Base-by-base conservation (phyloP, 2,329 filamentous ascomycete species). In the Gyromitra esculenta region DNA sequence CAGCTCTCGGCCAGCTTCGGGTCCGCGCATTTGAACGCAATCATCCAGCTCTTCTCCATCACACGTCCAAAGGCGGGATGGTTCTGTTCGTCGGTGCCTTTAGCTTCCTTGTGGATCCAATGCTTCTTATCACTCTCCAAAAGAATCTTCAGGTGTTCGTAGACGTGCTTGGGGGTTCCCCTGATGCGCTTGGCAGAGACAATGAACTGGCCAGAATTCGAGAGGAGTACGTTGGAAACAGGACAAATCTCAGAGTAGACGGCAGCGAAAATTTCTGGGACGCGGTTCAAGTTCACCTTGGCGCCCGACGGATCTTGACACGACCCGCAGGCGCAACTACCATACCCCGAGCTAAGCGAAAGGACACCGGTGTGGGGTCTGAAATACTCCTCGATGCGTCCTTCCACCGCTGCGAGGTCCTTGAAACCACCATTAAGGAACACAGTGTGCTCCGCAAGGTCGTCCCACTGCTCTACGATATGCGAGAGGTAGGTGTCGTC, bases 201-300 rank as follows among this genome's bases (percentile, higher is more conserved):
- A 37, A 86, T 80, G 79, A 87, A 87, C 68, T 86, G 85, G 13
- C 86, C 86, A 60, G 85, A 84, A 75, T 85, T 85, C 1, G 84
- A 85, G 3, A 87, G 78, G 35, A 84, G 81, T 0, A 85, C 81
- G 41, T 80, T 79, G 1, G 81, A 79, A 21, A 77, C 70, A 5
- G 81, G 50, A 80, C 82, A 57, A 54, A 79, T 63, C 64, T 75
- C 77, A 0, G 80, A 79, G n/a, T 82, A 80, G 2, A 81, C 79
- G 25, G 81, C 80, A 15, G 79, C 77, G 75, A 82, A 83, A 67
- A 85, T 81, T 69, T 83, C 59, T n/a, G 83, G 81, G 11, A 86
- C 79, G 6, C 85, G 79, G 9, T 81, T 77, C 25, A 82, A 81
- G 5, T 81, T 79, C 50, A 86, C 86, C 35, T 81, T 75, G 83